Evolutionary conservation across 1,139 yeast species (phyloP).

Genomic region (Geotrichum cucujoidarum): DNA sequence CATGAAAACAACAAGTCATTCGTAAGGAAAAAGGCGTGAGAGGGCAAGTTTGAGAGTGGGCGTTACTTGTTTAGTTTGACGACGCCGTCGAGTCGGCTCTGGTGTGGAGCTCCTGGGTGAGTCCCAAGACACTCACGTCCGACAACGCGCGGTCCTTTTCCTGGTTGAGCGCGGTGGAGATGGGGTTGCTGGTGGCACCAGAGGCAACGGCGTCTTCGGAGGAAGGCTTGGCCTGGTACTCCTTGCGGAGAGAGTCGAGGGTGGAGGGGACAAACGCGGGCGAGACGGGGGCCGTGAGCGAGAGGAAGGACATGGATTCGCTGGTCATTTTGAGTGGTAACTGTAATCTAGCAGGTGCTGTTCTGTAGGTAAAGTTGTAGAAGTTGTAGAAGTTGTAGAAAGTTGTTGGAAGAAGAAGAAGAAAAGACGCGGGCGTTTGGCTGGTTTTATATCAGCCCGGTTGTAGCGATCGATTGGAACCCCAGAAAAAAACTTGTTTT

Average conservation of each 20-base stretch:
- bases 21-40: too few relatives aligned
- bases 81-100: conserved; percentile 6
- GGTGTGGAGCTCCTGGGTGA: not conserved
- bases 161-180: not conserved
- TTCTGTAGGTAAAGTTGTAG: conserved; percentile 2
- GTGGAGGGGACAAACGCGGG: conserved; percentile 15
- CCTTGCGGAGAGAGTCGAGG: conserved; percentile 4
- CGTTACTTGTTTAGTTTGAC: too few relatives aligned
- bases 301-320: conserved; percentile 4
- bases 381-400: not conserved
- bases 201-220: conserved; percentile 1
- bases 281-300: conserved; percentile 14
- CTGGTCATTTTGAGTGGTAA: conserved; percentile 9
- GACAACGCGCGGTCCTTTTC: conserved; percentile 10
- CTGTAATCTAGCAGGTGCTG: not conserved
- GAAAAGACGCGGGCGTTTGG: too few relatives aligned
- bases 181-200: not conserved
- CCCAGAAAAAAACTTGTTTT: too few relatives aligned
- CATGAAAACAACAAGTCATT: not conserved
- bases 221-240: not conserved
- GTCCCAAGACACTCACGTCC: conserved; percentile 4
- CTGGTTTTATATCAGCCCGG: too few relatives aligned
- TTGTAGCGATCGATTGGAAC: too few relatives aligned
- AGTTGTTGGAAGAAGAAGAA: not conserved
- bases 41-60: too few relatives aligned